Percentiles rank a stretch among this genome's conserved stretches.
Conservation (phyloP, 495 filamentous ascomycete genomes). For the Daldinia grandis region DNA sequence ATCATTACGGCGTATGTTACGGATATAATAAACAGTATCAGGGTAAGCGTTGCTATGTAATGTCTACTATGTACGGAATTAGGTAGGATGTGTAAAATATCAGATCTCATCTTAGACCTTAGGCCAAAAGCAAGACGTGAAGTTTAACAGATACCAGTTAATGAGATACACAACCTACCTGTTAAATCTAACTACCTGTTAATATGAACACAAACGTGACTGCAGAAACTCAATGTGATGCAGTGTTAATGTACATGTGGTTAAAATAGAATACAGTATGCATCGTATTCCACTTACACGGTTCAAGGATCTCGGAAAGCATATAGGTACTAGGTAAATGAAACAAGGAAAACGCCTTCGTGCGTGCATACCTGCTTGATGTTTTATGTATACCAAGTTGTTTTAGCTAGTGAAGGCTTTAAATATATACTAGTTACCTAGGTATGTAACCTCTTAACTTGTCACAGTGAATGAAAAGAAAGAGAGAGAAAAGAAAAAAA, state of each 20-base stretch:
- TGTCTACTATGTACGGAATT: too few species aligned
- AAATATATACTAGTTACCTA: neutral
- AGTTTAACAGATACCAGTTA: conserved; percentile 2
- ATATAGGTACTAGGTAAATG: neutral
- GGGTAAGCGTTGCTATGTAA: neutral
- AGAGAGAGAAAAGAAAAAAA: conserved; percentile 11
- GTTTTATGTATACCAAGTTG: neutral
- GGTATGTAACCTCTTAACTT: neutral
- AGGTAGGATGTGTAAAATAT: neutral
- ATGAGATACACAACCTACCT: neutral
- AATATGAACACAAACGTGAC: conserved; percentile 10
- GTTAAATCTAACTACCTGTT: neutral
- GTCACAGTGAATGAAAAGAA: conserved; percentile 2
- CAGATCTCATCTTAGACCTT: neutral
- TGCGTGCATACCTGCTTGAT: neutral
- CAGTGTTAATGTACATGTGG: neutral
- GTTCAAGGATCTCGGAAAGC: neutral
- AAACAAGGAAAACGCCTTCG: neutral
- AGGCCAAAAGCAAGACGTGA: neutral
- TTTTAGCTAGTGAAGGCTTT: too few species aligned
- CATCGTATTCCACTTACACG: neutral
- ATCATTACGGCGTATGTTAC: neutral
- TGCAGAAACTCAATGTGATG: conserved; percentile 15
- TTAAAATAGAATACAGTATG: conserved; percentile 12
- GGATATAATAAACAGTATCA: too few species aligned